Conservation (phyloP, 148 eudicot species). For the Silene latifolia region DNA sequence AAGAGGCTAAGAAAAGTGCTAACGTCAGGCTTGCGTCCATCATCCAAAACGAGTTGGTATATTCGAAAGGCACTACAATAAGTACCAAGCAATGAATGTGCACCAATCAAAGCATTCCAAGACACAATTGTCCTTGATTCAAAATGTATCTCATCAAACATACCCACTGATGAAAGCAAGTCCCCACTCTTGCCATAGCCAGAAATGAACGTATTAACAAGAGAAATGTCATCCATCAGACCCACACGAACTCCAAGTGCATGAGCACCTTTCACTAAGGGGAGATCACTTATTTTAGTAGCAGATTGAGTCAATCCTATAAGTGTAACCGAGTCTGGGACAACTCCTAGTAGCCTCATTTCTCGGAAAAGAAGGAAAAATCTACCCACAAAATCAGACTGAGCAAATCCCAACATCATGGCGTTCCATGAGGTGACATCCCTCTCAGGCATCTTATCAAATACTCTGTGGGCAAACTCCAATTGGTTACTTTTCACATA, state of each 20-base stretch:
- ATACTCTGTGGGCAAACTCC: conserved; percentile 39
- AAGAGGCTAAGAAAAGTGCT: conserved; percentile 57
- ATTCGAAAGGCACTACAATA: conserved; percentile 21
- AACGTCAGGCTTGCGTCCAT: conserved; percentile 47
- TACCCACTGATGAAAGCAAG: conserved; percentile 38
- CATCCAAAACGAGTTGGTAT: conserved; percentile 32
- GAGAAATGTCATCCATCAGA: conserved; percentile 38
- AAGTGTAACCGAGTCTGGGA: conserved; percentile 45
- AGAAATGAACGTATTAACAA: conserved; percentile 61
- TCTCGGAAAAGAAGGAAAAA: conserved; percentile 34
- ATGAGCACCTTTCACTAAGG: conserved; percentile 41
- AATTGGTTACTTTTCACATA: conserved; percentile 42
- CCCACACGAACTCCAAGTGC: conserved; percentile 43
- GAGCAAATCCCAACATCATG: conserved; percentile 53
- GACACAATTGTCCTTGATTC: conserved; percentile 44
- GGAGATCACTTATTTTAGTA: conserved; percentile 26
- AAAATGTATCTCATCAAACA: conserved; percentile 35
- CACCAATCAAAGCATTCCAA: conserved; percentile 58
- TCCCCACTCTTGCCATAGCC: conserved; percentile 57
- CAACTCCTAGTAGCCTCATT: conserved; percentile 44
- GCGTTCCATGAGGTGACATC: conserved; percentile 66
- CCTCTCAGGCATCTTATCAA: conserved; percentile 46
- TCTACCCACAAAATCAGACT: conserved; percentile 33
- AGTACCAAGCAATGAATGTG: conserved; percentile 34
- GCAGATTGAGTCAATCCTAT: conserved; percentile 47